Conservation (phyloP, 371 early-diverging fungal genomes). For the Encephalitozoon cuniculi region DNA sequence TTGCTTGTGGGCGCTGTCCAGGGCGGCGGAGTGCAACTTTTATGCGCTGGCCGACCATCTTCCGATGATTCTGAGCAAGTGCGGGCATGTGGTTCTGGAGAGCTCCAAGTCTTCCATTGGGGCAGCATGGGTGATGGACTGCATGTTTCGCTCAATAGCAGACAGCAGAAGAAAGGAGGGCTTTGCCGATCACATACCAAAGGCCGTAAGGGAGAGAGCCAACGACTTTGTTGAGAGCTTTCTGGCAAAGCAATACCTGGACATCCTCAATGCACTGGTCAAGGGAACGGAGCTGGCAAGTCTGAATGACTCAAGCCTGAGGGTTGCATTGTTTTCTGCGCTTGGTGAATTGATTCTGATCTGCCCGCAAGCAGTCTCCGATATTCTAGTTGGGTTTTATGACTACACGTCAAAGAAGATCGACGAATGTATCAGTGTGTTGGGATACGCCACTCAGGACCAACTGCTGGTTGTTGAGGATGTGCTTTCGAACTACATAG, state of each 20-base stretch:
- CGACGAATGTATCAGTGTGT: slow-evolving; percentile 21
- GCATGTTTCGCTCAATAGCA: slow-evolving; percentile 16
- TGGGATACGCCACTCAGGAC: slow-evolving; percentile 6
- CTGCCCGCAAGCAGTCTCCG: neutral
- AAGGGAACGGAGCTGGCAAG: slow-evolving; percentile 12
- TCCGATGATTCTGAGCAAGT: slow-evolving; percentile 20
- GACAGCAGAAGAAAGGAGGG: slow-evolving; percentile 1
- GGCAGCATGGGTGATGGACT: slow-evolving; percentile 47
- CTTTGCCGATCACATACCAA: neutral
- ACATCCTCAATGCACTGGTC: slow-evolving; percentile 37
- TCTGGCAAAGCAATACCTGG: slow-evolving; percentile 30
- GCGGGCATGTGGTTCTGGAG: slow-evolving; percentile 13
- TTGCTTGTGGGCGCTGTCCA: slow-evolving; percentile 49
- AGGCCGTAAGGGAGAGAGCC: neutral
- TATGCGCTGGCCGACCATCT: slow-evolving; percentile 15
- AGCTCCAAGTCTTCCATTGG: slow-evolving; percentile 21
- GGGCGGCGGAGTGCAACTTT: slow-evolving; percentile 52
- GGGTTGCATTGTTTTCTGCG: slow-evolving; percentile 45
- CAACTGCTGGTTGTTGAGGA: slow-evolving; percentile 50
- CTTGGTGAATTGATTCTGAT: slow-evolving; percentile 37
- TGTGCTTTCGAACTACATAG: slow-evolving; percentile 48
- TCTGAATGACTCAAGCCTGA: slow-evolving; percentile 37
- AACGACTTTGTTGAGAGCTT: slow-evolving; percentile 16
- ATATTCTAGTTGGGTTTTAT: slow-evolving; percentile 27
- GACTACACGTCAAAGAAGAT: slow-evolving; percentile 27